Evolutionary conservation across 164 flowering plant genomes (phyloP).

Genomic region (grape (Vitis vinifera)): ASM3070453v1 NC_081810.1:17001-17500

Average conservation of each 20-base stretch:
- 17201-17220: conserved; percentile 90
- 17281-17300: conserved; percentile 90
- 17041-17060: conserved; percentile 71
- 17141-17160: conserved; percentile 91
- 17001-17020: conserved; percentile 92
- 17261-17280: conserved; percentile 80
- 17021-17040: conserved; percentile 95
- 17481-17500: background rate
- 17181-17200: conserved; percentile 97
- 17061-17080: conserved; percentile 67
- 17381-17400: too few species aligned
- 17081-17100: background rate
- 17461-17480: background rate
- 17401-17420: too few species aligned
- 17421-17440: background rate
- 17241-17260: conserved; percentile 92
- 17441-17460: background rate
- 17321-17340: background rate
- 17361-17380: background rate
- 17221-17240: conserved; percentile 93
- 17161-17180: conserved; percentile 74
- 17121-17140: conserved; percentile 55
- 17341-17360: background rate
- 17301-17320: conserved; percentile 45
- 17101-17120: background rate